A percentile compares a stretch with the other conserved stretches of the same genome.
Evolutionary conservation across 257 asterid genomes (phyloP).

Genomic region (Solanum raphanifolium): DNA sequence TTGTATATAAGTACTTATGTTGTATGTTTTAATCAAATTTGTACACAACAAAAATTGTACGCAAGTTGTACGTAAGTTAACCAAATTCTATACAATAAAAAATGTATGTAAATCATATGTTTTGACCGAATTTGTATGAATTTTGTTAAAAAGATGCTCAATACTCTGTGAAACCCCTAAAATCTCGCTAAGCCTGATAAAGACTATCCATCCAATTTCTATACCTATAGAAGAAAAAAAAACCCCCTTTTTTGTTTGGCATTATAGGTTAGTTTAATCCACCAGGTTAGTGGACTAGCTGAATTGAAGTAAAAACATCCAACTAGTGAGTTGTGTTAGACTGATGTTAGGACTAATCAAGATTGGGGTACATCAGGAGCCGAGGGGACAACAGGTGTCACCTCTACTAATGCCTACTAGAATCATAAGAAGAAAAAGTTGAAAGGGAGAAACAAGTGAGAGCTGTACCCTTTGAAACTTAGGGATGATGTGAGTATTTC

Average conservation of each 20-base stretch:
- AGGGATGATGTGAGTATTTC: too few species aligned
- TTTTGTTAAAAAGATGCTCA: not conserved
- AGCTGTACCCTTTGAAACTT: too few species aligned
- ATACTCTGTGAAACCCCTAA: not conserved
- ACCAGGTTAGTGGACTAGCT: too few species aligned
- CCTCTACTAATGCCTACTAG: too few species aligned
- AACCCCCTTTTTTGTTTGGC: rapidly evolving
- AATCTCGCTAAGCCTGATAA: not conserved
- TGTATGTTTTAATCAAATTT: not conserved
- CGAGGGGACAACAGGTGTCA: too few species aligned
- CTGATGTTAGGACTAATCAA: too few species aligned
- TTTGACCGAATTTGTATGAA: not conserved
- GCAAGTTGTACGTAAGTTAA: not conserved
- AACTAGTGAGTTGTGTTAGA: not conserved
- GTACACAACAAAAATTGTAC: not conserved
- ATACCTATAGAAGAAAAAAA: not conserved
- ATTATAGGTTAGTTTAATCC: too few species aligned
- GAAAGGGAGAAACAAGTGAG: too few species aligned
- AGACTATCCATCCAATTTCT: not conserved
- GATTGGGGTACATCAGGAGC: too few species aligned
- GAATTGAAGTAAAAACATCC: too few species aligned
- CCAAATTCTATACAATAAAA: not conserved
- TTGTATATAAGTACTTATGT: not conserved
- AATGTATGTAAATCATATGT: not conserved
- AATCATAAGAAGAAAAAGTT: too few species aligned